Conservation (phyloP, 257 asterid species). For the Mitragyna speciosa region DNA sequence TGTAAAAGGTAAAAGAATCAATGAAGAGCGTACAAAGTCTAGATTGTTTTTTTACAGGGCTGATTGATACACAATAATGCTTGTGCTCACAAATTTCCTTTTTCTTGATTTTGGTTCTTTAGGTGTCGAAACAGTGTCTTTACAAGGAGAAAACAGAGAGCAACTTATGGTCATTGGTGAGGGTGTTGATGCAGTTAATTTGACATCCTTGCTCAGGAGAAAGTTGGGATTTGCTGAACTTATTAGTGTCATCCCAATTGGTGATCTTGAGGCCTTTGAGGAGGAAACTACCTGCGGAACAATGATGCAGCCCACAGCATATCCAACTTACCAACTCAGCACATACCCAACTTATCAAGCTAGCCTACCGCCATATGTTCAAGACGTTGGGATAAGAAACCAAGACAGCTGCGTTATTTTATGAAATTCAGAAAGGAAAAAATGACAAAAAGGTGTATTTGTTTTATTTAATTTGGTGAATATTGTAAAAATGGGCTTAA, state of each 20-base stretch:
- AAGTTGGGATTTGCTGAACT: constrained; percentile 17
- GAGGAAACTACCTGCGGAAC: neutral
- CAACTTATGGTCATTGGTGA: constrained; percentile 6
- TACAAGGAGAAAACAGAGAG: constrained; percentile 10
- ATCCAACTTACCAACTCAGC: neutral
- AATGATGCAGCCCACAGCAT: neutral
- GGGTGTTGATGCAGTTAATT: constrained; percentile 9
- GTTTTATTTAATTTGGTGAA: no score
- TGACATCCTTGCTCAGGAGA: constrained; percentile 14
- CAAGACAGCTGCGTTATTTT: neutral
- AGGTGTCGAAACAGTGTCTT: constrained; percentile 12
- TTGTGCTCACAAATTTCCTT: neutral
- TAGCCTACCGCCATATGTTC: neutral
- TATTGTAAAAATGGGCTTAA: no score
- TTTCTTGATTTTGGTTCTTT: neutral
- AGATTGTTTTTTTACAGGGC: neutral
- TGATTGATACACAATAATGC: no score
- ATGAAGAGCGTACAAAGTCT: no score
- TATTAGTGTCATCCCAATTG: neutral
- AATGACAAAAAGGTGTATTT: no score
- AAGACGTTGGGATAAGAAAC: neutral
- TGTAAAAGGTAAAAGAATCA: neutral
- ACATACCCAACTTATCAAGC: neutral
- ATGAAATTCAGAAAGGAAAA: neutral
- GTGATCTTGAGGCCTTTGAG: neutral